Base-by-base conservation (phyloP, 2,329 filamentous ascomycete species). In the Ambrosiella beaveri region DNA sequence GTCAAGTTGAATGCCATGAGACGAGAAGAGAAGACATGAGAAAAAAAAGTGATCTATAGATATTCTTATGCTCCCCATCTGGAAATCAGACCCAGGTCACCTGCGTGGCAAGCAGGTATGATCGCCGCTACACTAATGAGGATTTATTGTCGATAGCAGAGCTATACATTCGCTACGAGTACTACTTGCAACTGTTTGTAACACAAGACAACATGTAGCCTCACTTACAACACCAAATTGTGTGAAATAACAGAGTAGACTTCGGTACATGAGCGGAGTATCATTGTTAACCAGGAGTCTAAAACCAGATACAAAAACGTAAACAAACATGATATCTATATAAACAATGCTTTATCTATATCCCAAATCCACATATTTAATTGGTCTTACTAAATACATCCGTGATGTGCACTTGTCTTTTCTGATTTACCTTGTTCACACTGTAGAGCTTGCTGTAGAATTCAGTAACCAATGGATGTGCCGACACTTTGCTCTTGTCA, bases 401-500 rank as follows among this genome's bases (percentile, higher is more conserved):
- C 7, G 55, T 57, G 7, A 61, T 57, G 35, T 56, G 54, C 15
- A 27, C 37, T 17, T 61, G 54, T 13, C 55, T 44, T n/a, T 44
- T 35, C 63, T 66, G 57, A 66, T 65, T 54, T 6, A 71, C 73
- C 44, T 80, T 72, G 56, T 87, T 86, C 2, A 85, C 87, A 61
- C 81, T 84, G 64, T 85, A 86, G 40, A 98, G 72, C 65, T 87
- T 85, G 62, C 81, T 77, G 68, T 98, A 98, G 67, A 98, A 98
- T 1, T 76, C 76, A 5, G 88, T 76, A 15, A 98, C 93, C 64
- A 82, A 82, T 1, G 88, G 84, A 67, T 98, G 93, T 2, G 94
- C 93, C 82, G 95, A 90, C 35, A 98, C 91, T 70, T 94, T 97
- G 61, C 74, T 78, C 63, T 88, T 86, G 65, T 96, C 86, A 65